These are phyloP conservation scores for Cordyceps fumosorosea DNA, from an alignment of 2,329 filamentous ascomycete genomes.

Conservation along the genomic window DNA sequence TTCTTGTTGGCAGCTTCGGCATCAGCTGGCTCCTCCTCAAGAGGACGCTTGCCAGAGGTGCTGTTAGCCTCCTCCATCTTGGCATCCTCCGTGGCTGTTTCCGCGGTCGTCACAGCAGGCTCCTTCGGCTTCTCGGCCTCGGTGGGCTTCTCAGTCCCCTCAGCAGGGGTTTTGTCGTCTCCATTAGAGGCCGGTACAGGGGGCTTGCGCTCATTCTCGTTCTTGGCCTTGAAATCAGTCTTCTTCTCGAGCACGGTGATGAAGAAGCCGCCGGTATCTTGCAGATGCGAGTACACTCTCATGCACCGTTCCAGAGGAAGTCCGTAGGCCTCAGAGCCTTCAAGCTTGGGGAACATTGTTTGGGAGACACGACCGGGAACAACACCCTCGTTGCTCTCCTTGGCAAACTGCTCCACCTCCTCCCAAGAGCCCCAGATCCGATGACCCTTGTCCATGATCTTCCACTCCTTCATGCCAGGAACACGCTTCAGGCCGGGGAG, in stretches of 20 bases:
- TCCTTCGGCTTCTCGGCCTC: slow-evolving; percentile 24
- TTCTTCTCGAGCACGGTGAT: slow-evolving; percentile 93
- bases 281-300: slow-evolving; percentile 88
- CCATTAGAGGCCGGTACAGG: slow-evolving; percentile 4
- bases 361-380: slow-evolving; percentile 64
- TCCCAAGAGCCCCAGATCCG: slow-evolving; percentile 76
- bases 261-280: slow-evolving; percentile 97
- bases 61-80: slow-evolving; percentile 25
- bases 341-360: slow-evolving; percentile 73
- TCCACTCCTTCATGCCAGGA: slow-evolving; percentile 75
- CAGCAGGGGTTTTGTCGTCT: slow-evolving; percentile 18
- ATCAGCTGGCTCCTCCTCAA: slow-evolving; percentile 27
- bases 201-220: slow-evolving; percentile 52
- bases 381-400: slow-evolving; percentile 47
- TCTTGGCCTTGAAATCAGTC: slow-evolving; percentile 72
- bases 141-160: slow-evolving; percentile 25
- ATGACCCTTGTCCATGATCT: slow-evolving; percentile 81
- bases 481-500: slow-evolving; percentile 71
- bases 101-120: slow-evolving; percentile 12
- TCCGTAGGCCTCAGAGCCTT: slow-evolving; percentile 46
- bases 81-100: slow-evolving; percentile 23
- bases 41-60: slow-evolving; percentile 26
- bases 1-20: slow-evolving; percentile 41
- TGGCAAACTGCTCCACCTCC: slow-evolving; percentile 65
- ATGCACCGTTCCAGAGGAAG: slow-evolving; percentile 86